phyloP scores from a whole-genome alignment of 331 rosid genomes.

The Prunus yedoensis region DNA sequence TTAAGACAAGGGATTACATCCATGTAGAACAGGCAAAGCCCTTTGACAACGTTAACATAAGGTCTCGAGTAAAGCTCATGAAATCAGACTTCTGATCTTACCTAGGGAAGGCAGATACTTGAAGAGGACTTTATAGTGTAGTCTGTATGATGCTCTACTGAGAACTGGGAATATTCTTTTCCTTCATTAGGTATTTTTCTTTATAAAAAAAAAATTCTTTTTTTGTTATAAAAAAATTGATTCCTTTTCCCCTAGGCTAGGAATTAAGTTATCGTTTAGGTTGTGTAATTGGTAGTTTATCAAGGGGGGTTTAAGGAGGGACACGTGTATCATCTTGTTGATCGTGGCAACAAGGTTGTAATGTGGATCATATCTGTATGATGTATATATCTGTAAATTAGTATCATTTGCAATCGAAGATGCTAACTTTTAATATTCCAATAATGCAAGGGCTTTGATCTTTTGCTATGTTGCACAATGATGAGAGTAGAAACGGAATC shows the following conservation, averaged over 20 bases:
- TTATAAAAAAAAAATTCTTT: constrained; percentile 7
- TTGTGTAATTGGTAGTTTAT: constrained; percentile 44
- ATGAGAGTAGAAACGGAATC: no score
- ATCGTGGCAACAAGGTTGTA: constrained; percentile 42
- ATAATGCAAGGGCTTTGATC: neutral
- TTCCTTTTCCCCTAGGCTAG: constrained; percentile 37
- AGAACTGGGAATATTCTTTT: constrained; percentile 34
- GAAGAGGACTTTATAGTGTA: constrained; percentile 37
- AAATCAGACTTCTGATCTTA: constrained; percentile 77
- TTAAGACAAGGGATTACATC: constrained; percentile 91
- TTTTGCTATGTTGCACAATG: neutral
- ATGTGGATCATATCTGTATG: constrained; percentile 54
- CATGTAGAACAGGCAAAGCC: constrained; percentile 83
- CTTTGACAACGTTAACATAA: constrained; percentile 58
- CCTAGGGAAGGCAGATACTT: constrained; percentile 49
- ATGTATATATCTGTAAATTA: constrained; percentile 70
- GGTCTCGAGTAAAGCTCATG: constrained; percentile 82
- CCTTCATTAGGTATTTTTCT: constrained; percentile 27
- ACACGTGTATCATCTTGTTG: constrained; percentile 46
- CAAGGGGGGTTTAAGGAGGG: constrained; percentile 37
- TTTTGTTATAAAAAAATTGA: constrained; percentile 7
- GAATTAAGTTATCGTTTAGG: constrained; percentile 36
- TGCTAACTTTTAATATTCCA: constrained; percentile 29
- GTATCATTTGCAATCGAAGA: constrained; percentile 44
- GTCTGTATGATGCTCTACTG: constrained; percentile 37